Conservation (phyloP, 176 grass and related monocot genomes). For the Olyra latifolia region DNA sequence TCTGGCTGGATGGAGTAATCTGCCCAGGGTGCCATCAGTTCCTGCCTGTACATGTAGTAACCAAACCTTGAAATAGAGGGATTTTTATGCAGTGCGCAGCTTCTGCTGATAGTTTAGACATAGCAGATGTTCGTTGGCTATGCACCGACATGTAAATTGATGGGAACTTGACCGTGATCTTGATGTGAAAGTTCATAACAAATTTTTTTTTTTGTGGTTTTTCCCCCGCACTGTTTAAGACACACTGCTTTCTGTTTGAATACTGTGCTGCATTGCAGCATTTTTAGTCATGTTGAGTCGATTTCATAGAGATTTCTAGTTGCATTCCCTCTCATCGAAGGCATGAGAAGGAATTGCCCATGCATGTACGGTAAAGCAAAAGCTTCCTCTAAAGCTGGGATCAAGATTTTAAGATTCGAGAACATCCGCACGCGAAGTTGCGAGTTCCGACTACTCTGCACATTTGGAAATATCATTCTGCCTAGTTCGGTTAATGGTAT, state of each 20-base stretch:
- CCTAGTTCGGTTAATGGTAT: no score
- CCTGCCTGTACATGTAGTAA: slow-evolving; percentile 11
- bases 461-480: not conserved
- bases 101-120: not conserved
- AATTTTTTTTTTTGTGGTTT: not conserved
- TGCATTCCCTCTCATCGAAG: not conserved
- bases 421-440: not conserved
- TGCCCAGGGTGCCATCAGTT: not conserved
- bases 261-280: not conserved
- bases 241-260: not conserved
- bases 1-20: not conserved
- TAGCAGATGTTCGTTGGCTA: not conserved
- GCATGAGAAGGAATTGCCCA: not conserved
- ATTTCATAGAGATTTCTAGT: not conserved
- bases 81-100: not conserved
- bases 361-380: not conserved
- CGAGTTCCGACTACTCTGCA: not conserved
- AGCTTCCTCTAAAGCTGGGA: not conserved
- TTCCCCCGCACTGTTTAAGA: not conserved
- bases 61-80: not conserved
- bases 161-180: not conserved
- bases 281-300: not conserved
- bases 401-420: not conserved
- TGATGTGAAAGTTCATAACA: not conserved
- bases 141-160: slow-evolving; percentile 20